phyloP scores from a whole-genome alignment of 106 monocot species.

The Narthecium ossifragum region DNA sequence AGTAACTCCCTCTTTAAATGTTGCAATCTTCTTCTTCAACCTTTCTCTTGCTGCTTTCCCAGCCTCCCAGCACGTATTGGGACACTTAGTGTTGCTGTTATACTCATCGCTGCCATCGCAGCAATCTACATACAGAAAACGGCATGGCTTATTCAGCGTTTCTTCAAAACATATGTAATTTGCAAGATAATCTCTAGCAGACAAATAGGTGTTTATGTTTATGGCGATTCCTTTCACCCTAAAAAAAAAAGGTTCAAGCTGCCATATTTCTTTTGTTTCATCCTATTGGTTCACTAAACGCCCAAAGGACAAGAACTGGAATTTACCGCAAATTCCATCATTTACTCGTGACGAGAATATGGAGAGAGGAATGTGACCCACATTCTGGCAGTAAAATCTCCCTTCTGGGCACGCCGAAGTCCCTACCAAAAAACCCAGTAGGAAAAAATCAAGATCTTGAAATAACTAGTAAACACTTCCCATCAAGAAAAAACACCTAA shows the following conservation, averaged over 20 bases:
- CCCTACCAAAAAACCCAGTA: constrained; percentile 45
- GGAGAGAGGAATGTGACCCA: constrained; percentile 53
- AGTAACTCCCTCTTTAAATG: constrained; percentile 54
- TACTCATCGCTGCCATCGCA: constrained; percentile 99
- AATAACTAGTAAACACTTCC: too few relatives aligned
- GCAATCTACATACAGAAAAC: constrained; percentile 74
- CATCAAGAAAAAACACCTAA: background rate
- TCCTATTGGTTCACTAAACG: background rate
- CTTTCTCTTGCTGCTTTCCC: constrained; percentile 86
- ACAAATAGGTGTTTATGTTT: too few relatives aligned
- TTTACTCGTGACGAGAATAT: constrained; percentile 95
- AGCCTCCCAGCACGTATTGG: constrained; percentile 98
- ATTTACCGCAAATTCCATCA: constrained; percentile 94
- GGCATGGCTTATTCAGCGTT: too few relatives aligned
- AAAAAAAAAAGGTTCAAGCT: too few relatives aligned
- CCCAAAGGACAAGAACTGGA: background rate
- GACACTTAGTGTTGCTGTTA: constrained; percentile 51
- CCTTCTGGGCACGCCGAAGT: constrained; percentile 96
- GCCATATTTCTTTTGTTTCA: background rate
- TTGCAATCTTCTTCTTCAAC: constrained; percentile 82
- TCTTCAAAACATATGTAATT: too few relatives aligned
- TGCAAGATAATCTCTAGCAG: too few relatives aligned
- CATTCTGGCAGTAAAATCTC: constrained; percentile 85
- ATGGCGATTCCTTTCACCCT: too few relatives aligned
- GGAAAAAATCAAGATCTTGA: background rate